Percentiles rank a stretch among this genome's conserved stretches.
These are phyloP conservation scores for Aspergillus homomorphus DNA, from an alignment of 495 filamentous ascomycete species.

Conservation along the genomic window DNA sequence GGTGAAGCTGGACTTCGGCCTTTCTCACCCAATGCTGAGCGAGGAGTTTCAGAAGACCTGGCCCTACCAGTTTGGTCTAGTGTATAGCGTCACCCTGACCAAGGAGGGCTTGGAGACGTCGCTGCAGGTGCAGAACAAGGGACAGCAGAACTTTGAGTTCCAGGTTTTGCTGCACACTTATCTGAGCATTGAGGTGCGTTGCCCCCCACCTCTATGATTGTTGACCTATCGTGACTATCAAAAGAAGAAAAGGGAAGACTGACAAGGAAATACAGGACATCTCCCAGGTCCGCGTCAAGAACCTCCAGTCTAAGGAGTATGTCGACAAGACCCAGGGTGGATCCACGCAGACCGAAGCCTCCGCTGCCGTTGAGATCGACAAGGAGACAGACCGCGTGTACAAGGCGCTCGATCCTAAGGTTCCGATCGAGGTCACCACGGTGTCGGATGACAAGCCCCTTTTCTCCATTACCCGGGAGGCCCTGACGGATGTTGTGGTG, in stretches of 20 bases:
- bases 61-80: conserved; percentile 81
- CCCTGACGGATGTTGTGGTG: conserved; percentile 80
- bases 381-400: conserved; percentile 85
- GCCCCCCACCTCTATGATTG: background rate
- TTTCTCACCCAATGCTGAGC: conserved; percentile 66
- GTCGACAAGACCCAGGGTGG: conserved; percentile 74
- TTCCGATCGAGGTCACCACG: conserved; percentile 51
- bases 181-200: conserved; percentile 69
- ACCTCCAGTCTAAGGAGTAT: conserved; percentile 71
- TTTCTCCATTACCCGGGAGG: conserved; percentile 74
- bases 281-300: conserved; percentile 60
- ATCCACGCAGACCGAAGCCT: conserved; percentile 55
- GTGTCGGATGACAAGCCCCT: conserved; percentile 56
- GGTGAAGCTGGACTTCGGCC: conserved; percentile 93
- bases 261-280: conserved; percentile 58
- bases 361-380: conserved; percentile 54
- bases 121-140: conserved; percentile 80
- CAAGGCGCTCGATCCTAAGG: conserved; percentile 56
- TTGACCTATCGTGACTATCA: conserved; percentile 3
- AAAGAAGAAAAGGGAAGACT: background rate
- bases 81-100: conserved; percentile 86
- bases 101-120: conserved; percentile 73
- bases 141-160: conserved; percentile 77
- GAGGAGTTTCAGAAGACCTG: conserved; percentile 63
- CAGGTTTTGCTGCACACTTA: conserved; percentile 93